These are phyloP conservation scores for Exophiala sideris DNA, from an alignment of 2,329 filamentous ascomycete species.

Conservation along the genomic window DNA sequence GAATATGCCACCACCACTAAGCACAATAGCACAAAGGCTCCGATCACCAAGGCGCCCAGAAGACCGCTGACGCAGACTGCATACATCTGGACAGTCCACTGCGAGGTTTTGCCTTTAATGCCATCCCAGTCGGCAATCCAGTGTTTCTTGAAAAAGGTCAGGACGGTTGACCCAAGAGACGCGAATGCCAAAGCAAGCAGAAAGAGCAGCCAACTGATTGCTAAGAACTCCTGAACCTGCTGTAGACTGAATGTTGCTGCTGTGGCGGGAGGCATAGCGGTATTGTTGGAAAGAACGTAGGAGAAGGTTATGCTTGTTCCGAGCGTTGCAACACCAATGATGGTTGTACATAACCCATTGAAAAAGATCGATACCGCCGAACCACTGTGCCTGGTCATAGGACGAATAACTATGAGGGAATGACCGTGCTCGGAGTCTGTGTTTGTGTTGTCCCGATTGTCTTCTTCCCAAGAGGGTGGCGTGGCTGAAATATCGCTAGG, in stretches of 20 bases:
- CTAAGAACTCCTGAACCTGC: slow-evolving; percentile 25
- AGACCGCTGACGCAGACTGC: slow-evolving; percentile 23
- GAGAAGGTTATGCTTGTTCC: slow-evolving; percentile 29
- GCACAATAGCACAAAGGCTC: slow-evolving; percentile 27
- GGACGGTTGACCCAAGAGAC: slow-evolving; percentile 25
- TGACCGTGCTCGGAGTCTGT: slow-evolving; percentile 26
- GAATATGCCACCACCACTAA: slow-evolving; percentile 29
- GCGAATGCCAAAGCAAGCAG: slow-evolving; percentile 28
- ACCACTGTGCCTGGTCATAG: slow-evolving; percentile 25
- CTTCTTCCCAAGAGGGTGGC: neutral
- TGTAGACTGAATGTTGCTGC: slow-evolving; percentile 13
- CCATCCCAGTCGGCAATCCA: slow-evolving; percentile 30
- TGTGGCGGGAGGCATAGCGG: slow-evolving; percentile 5
- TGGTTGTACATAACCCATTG: slow-evolving; percentile 28
- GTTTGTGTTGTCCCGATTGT: neutral
- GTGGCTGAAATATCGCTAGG: neutral
- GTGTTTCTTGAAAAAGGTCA: slow-evolving; percentile 29
- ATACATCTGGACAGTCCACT: slow-evolving; percentile 26
- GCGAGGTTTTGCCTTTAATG: slow-evolving; percentile 21
- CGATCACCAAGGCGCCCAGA: slow-evolving; percentile 26
- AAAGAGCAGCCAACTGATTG: slow-evolving; percentile 29
- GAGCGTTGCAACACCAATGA: slow-evolving; percentile 28
- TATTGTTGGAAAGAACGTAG: slow-evolving; percentile 27
- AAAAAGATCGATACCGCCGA: slow-evolving; percentile 26
- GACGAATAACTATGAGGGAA: slow-evolving; percentile 18